phyloP scores from a whole-genome alignment of 768 basidiomycete genomes.

The Lactarius vividus region DNA sequence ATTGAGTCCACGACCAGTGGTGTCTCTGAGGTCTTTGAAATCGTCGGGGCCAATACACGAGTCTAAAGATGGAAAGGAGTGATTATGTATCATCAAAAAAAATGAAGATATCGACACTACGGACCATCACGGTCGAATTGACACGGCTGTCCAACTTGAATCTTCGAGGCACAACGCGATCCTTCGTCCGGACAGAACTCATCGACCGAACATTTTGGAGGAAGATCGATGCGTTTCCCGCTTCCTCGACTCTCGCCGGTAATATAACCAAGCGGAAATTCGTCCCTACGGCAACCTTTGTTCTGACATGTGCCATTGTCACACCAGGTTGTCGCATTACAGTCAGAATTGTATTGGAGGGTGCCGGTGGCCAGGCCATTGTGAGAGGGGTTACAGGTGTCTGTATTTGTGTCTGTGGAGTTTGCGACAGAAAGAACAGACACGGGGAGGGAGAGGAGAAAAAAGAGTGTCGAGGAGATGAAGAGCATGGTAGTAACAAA shows the following conservation, averaged over 20 bases:
- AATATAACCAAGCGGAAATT: conserved; percentile 70
- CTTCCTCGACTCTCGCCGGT: conserved; percentile 24
- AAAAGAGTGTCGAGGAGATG: conserved; percentile 52
- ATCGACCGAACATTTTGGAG: conserved; percentile 56
- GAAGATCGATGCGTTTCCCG: conserved; percentile 39
- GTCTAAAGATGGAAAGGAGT: conserved; percentile 44
- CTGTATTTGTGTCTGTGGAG: conserved; percentile 36
- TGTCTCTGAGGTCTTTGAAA: conserved; percentile 59
- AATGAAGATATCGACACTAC: conserved; percentile 24
- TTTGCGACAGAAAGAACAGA: conserved; percentile 36
- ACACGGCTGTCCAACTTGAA: conserved; percentile 64
- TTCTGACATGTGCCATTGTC: conserved; percentile 51
- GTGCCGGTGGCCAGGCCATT: conserved; percentile 73
- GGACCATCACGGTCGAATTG: conserved; percentile 86
- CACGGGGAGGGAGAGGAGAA: conserved; percentile 40
- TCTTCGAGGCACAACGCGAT: conserved; percentile 58
- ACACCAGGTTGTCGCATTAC: conserved; percentile 70
- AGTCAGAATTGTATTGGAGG: conserved; percentile 78
- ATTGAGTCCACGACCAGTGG: conserved; percentile 63
- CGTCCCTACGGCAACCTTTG: conserved; percentile 72
- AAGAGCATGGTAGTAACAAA: conserved; percentile 29
- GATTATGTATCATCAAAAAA: conserved; percentile 3
- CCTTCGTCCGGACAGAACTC: conserved; percentile 86
- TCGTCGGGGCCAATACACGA: conserved; percentile 73
- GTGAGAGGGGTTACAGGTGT: conserved; percentile 50